Evolutionary conservation across 805 yeast species (phyloP), one percentile per base, ranked within the genome.

Genomic region (Metschnikowia dekortorum): DNA sequence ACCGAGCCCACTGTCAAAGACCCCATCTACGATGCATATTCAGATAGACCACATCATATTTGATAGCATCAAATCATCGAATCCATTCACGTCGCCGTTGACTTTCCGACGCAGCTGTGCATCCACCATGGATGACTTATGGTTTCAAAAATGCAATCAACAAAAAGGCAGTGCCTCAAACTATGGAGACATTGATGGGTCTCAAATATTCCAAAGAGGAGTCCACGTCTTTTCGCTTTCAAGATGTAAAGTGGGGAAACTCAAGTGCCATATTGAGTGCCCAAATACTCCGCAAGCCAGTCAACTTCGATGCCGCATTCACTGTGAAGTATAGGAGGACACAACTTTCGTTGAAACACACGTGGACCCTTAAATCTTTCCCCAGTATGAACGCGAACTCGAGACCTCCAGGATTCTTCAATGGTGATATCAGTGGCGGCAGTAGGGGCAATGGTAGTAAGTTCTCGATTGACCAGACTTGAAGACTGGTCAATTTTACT

Each of bases 11-110:
- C 49, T 18, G 51, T 39, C 6, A 47, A 47, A 8, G 60, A 51
- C 22, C 44, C 30, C 10, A 43, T 50, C 26, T 34, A 37, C 9
- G 48, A 44, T 13, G 48, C 40, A 10, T 45, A 45, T 29, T 49
- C 44, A 29, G 48, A 47, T 7, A 50, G 22, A 8, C 10, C 39
- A 11, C 32, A 16, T 35, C 39, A 28, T 44, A 4, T 35, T 44
- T 22, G 46, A 44, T 44, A n/a, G 8, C 28, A 43, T 82, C 5
- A 67, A 59, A 8, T 60, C 83, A 60, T 1, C 59, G 66, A 28
- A 48, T 83, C 1, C 57, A 62, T 0, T 81, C 9, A 72, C 76
- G 0, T 77, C 85, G 0, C 79, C 82, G 0, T 49, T 83, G 9
- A 52, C 57, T 1, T 48, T 50, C 0, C 49, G 59, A 16, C 86